Percentiles rank a stretch among this genome's conserved stretches.
Evolutionary conservation across 116 monocot genomes (phyloP).

Genomic region (Dioscorea cayenensis): DNA sequence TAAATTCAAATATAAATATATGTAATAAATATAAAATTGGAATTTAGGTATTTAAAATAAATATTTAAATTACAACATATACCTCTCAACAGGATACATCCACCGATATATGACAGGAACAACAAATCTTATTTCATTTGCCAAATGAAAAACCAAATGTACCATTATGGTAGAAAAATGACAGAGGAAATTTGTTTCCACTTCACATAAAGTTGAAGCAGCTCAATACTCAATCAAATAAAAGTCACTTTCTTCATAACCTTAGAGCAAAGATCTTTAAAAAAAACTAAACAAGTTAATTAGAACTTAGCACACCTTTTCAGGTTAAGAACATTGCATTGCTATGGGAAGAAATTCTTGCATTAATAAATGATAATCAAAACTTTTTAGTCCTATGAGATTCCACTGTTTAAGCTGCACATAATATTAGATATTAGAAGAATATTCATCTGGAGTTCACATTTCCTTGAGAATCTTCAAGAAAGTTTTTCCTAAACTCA

Average conservation of each 20-base stretch:
- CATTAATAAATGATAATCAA: conserved; percentile 6
- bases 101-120: conserved; percentile 12
- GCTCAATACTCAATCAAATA: neutral
- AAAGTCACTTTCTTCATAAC: neutral
- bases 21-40: no score
- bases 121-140: conserved; percentile 2
- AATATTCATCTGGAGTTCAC: conserved; percentile 12
- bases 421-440: no score
- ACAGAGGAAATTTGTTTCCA: conserved; percentile 9
- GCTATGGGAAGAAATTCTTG: conserved; percentile 8
- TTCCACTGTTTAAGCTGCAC: neutral
- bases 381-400: no score
- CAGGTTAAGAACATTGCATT: neutral
- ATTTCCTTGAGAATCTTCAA: neutral
- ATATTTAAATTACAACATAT: neutral
- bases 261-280: conserved; percentile 3
- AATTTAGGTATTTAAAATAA: no score
- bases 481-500: neutral
- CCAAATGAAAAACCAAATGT: conserved; percentile 17
- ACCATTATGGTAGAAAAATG: conserved; percentile 15
- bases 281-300: conserved; percentile 7
- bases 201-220: neutral
- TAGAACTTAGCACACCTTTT: neutral
- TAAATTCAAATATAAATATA: no score
- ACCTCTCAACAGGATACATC: conserved; percentile 27